Percentiles rank a stretch among this genome's conserved stretches.
Conservation (phyloP, 768 basidiomycete species). For the Pleurotus salmoneostramineus region DNA sequence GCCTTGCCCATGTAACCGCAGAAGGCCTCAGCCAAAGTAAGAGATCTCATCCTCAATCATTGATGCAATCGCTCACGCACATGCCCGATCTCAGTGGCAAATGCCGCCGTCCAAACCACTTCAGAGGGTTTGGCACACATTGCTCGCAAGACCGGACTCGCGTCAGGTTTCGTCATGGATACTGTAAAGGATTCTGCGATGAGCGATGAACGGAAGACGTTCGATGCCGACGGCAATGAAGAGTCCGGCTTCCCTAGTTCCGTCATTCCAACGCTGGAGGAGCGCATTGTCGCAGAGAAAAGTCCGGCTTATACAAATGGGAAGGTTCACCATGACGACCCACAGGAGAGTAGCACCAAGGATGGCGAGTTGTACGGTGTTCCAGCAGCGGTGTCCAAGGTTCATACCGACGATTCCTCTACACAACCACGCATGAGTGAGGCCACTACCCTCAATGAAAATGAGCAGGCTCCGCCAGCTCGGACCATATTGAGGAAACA, state of each 20-base stretch:
- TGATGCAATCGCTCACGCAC: not conserved
- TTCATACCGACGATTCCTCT: slow-evolving; percentile 39
- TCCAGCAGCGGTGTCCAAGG: slow-evolving; percentile 46
- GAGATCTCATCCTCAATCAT: not conserved
- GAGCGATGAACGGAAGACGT: slow-evolving; percentile 49
- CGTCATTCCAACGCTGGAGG: slow-evolving; percentile 67
- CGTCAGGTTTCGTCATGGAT: slow-evolving; percentile 32
- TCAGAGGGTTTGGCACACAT: slow-evolving; percentile 29
- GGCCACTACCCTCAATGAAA: slow-evolving; percentile 35
- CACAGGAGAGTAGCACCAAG: slow-evolving; percentile 28
- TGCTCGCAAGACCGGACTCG: slow-evolving; percentile 40
- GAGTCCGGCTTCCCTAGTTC: slow-evolving; percentile 56
- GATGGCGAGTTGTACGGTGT: slow-evolving; percentile 49
- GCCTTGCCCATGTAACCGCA: slow-evolving; percentile 28
- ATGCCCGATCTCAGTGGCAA: slow-evolving; percentile 29
- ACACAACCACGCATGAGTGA: slow-evolving; percentile 41
- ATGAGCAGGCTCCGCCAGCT: slow-evolving; percentile 45
- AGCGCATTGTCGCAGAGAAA: slow-evolving; percentile 54
- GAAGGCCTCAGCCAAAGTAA: slow-evolving; percentile 51
- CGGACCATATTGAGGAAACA: slow-evolving; percentile 54
- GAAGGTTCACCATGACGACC: slow-evolving; percentile 7
- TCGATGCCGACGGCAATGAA: slow-evolving; percentile 45
- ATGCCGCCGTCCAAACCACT: slow-evolving; percentile 32
- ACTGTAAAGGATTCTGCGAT: slow-evolving; percentile 37
- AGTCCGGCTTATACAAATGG: slow-evolving; percentile 30